Percentiles rank a stretch among this genome's conserved stretches.
Conservation (phyloP, 306 rosid genomes). For the Arachis stenosperma region DNA sequence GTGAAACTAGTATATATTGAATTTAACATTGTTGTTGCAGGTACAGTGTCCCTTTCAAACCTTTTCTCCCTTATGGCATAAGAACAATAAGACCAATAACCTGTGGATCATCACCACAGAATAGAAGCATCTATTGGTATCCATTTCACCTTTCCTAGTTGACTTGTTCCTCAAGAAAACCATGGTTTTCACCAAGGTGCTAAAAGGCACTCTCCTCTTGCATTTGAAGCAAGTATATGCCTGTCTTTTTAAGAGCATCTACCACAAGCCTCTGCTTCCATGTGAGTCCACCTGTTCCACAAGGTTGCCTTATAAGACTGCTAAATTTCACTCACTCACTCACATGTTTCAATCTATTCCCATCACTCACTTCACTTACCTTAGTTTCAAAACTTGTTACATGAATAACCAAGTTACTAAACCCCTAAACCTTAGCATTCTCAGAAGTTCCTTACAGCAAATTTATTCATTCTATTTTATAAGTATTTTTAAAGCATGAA, state of each 20-base stretch:
- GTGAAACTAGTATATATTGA: conserved; percentile 58
- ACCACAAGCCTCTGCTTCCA: conserved; percentile 44
- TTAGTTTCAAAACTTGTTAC: neutral
- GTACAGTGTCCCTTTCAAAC: conserved; percentile 71
- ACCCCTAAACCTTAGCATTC: no score
- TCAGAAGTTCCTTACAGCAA: no score
- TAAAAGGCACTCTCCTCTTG: conserved; percentile 46
- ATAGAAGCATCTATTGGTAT: conserved; percentile 34
- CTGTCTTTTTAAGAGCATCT: conserved; percentile 38
- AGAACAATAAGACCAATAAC: conserved; percentile 68
- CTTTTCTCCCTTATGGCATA: conserved; percentile 50
- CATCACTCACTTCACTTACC: conserved; percentile 25
- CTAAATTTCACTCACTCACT: conserved; percentile 38
- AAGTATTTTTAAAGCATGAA: no score
- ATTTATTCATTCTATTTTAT: no score
- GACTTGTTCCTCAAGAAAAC: conserved; percentile 41
- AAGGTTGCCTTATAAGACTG: conserved; percentile 85
- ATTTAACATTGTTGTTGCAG: conserved; percentile 48
- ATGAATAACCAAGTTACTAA: no score
- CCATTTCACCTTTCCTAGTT: conserved; percentile 7
- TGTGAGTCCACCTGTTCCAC: conserved; percentile 46
- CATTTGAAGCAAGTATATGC: conserved; percentile 52
- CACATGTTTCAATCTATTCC: conserved; percentile 36
- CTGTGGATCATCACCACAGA: conserved; percentile 45
- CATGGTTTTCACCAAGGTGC: conserved; percentile 35